A percentile compares a stretch with the other conserved stretches of the same genome.
Evolutionary conservation across 176 grass and related monocot genomes (phyloP).

Genomic region (Phragmites australis): DNA sequence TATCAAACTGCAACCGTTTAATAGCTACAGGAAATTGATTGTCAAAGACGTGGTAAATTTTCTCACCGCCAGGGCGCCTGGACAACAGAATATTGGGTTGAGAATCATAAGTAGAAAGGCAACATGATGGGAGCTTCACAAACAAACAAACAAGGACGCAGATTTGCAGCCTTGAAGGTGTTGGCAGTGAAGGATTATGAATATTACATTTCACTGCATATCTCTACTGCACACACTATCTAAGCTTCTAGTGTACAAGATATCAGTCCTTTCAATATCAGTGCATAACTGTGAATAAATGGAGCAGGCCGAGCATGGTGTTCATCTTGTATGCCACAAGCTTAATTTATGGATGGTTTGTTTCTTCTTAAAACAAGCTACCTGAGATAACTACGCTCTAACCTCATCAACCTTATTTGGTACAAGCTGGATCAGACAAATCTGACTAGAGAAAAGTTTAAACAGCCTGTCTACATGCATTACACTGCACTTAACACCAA

Average conservation of each 20-base stretch:
- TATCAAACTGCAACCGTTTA: slow-evolving; percentile 97
- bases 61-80: slow-evolving; percentile 95
- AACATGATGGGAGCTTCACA: neutral
- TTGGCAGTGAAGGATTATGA: neutral
- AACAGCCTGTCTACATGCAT: neutral
- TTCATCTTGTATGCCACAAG: neutral
- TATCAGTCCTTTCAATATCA: neutral
- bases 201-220: neutral
- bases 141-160: neutral
- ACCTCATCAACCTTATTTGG: neutral
- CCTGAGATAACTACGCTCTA: neutral
- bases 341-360: neutral
- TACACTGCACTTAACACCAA: slow-evolving; percentile 9
- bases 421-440: neutral
- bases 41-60: slow-evolving; percentile 96
- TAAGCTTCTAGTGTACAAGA: neutral
- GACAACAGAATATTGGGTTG: slow-evolving; percentile 26
- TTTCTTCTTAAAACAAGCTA: neutral
- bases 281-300: slow-evolving; percentile 7
- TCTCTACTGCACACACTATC: neutral
- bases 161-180: neutral
- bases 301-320: neutral
- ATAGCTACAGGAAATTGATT: slow-evolving; percentile 91
- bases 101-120: neutral
- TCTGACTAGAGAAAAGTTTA: slow-evolving; percentile 6